Base-by-base conservation (phyloP, 73 alveolate genomes). In the Tetrahymena elliotti region DNA sequence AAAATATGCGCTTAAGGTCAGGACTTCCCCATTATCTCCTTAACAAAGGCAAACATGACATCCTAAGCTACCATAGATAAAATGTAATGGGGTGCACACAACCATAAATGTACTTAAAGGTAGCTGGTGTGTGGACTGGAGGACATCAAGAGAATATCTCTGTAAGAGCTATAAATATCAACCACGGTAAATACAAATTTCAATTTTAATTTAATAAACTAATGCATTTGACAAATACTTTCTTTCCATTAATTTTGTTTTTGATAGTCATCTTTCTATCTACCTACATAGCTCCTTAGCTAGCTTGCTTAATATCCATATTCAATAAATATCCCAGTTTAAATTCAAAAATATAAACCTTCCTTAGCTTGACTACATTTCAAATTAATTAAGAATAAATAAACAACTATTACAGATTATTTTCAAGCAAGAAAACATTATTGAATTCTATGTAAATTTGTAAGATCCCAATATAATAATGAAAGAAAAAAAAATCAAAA, bases 121-220 rank as follows among this genome's bases (percentile, higher is more conserved):
- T 96, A 13, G 94, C 83, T 15, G 98, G 98, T 0, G 96, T 96
- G 33, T 97, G 99, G 98, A 97, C 99, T 12, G 99, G 99, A 12
- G 99, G 98, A 38, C 99, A 97, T 83, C 96, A 97, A 93, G 99
- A 97, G 93, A 97, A 97, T 36, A 54, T 94, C 16, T 53, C 98
- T 52, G 97, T 95, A 4, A 84, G 97, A 35, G 99, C 99, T 16
- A 93, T 94, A 15, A 97, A 97, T 93, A 84, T 97, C 34, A 97
- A 97, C 93, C 98, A 97, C 95, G 99, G 88, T 68, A 68, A 68
- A 68, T 31, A 47, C 82, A 47, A 47, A 6, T 2, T 24, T 68
- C 11, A 68, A 68, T 27, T 68, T 68, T 10, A 11, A 22, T 68
- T 68, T 1, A 31, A 68, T 68, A 7, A 68, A 68, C 13, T 27